Conservation (phyloP, 495 filamentous ascomycete species). For the Aspergillus asperescens region DNA sequence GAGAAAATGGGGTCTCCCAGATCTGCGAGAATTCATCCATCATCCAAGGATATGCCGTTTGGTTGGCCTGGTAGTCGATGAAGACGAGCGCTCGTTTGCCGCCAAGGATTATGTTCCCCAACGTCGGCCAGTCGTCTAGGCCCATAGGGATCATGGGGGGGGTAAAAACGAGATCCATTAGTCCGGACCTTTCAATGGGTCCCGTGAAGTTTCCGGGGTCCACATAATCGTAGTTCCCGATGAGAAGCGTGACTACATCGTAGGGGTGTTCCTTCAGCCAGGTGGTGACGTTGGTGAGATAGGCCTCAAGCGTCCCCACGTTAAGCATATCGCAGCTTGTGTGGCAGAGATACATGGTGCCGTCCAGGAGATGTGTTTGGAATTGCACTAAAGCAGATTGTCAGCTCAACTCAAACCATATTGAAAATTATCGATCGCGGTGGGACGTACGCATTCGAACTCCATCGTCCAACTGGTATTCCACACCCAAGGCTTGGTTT, state of each 20-base stretch:
- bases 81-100: slow-evolving; percentile 60
- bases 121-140: slow-evolving; percentile 76
- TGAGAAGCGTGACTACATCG: slow-evolving; percentile 85
- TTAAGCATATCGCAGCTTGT: slow-evolving; percentile 75
- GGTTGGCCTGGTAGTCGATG: slow-evolving; percentile 82
- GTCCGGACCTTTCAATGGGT: slow-evolving; percentile 61
- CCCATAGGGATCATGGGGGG: slow-evolving; percentile 64
- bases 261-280: slow-evolving; percentile 79
- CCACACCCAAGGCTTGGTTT: slow-evolving; percentile 70
- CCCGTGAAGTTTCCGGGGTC: slow-evolving; percentile 53
- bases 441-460: slow-evolving; percentile 64
- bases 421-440: background rate
- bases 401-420: background rate
- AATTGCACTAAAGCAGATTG: slow-evolving; percentile 61
- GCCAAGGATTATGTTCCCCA: slow-evolving; percentile 69
- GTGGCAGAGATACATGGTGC: slow-evolving; percentile 62
- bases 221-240: slow-evolving; percentile 75
- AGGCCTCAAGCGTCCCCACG: slow-evolving; percentile 68
- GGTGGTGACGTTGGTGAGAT: slow-evolving; percentile 59
- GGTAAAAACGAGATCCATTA: slow-evolving; percentile 64
- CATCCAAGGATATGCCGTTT: slow-evolving; percentile 62
- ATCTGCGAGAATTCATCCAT: slow-evolving; percentile 63
- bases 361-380: slow-evolving; percentile 67
- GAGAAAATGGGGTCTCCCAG: slow-evolving; percentile 64
- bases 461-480: slow-evolving; percentile 76